Conservation (phyloP, 371 early-diverging fungal species). For the Synchytrium microbalum region DNA sequence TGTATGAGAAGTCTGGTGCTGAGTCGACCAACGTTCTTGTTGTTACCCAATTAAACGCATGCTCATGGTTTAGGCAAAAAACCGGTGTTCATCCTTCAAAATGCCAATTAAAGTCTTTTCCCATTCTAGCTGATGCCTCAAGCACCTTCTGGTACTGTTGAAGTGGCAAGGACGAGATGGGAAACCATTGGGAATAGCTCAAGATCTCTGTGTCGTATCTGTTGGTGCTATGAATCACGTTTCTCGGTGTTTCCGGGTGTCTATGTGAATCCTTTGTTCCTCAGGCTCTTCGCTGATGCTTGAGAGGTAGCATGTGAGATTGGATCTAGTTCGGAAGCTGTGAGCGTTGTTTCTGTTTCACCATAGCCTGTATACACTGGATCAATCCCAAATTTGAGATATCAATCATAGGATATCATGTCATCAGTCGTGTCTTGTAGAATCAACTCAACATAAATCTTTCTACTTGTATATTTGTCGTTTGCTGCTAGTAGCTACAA, state of each 20-base stretch:
- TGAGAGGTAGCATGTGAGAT: constrained; percentile 15
- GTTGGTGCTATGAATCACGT: constrained; percentile 74
- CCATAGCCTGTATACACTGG: no score
- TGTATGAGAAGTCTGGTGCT: no score
- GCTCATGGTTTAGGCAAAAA: no score
- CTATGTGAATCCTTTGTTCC: constrained; percentile 69
- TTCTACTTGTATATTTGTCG: no score
- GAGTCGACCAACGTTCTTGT: no score
- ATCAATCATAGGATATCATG: no score
- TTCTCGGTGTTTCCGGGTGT: constrained; percentile 77
- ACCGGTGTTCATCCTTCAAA: neutral
- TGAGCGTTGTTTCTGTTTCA: no score
- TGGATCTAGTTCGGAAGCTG: neutral
- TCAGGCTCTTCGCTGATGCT: constrained; percentile 49
- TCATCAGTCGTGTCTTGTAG: no score
- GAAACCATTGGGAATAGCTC: neutral
- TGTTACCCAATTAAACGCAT: no score
- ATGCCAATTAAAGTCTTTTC: constrained; percentile 70
- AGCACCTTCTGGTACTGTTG: constrained; percentile 46
- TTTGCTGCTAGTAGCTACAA: no score
- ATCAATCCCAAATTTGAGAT: no score
- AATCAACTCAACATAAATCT: no score
- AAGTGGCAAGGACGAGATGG: constrained; percentile 22
- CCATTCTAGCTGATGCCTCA: constrained; percentile 22
- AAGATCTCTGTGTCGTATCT: constrained; percentile 44